A percentile compares a stretch with the other conserved stretches of the same genome.
These are phyloP conservation scores for Lasiosphaeris hirsuta DNA, from an alignment of 495 filamentous ascomycete species.

Conservation along the genomic window DNA sequence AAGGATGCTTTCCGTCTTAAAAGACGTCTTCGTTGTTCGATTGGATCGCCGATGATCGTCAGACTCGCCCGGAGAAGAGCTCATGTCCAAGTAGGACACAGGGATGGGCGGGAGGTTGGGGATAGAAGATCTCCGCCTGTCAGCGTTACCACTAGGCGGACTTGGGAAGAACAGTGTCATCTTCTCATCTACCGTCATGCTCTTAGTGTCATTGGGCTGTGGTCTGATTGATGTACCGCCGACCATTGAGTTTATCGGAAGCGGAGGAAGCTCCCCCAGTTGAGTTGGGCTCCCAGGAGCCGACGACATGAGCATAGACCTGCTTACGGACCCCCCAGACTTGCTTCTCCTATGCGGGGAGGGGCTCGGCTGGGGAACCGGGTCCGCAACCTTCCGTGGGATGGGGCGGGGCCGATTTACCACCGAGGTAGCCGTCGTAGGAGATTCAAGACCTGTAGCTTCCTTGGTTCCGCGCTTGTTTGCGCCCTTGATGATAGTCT, in stretches of 20 bases:
- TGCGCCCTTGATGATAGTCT: slow-evolving; percentile 43
- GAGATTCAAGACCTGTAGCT: slow-evolving; percentile 12
- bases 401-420: slow-evolving; percentile 53
- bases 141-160: slow-evolving; percentile 32
- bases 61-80: slow-evolving; percentile 16
- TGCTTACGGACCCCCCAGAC: slow-evolving; percentile 40
- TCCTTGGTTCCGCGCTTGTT: slow-evolving; percentile 26
- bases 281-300: slow-evolving; percentile 47
- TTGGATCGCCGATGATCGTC: slow-evolving; percentile 24
- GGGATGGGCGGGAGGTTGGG: slow-evolving; percentile 44
- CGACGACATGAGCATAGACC: slow-evolving; percentile 38
- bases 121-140: slow-evolving; percentile 37
- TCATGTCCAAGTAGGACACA: slow-evolving; percentile 22
- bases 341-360: slow-evolving; percentile 40
- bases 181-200: slow-evolving; percentile 55
- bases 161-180: slow-evolving; percentile 46
- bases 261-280: slow-evolving; percentile 32
- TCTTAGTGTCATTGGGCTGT: slow-evolving; percentile 47
- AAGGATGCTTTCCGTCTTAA: slow-evolving; percentile 36
- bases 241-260: slow-evolving; percentile 40
- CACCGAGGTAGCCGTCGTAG: slow-evolving; percentile 34
- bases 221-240: slow-evolving; percentile 29
- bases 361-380: slow-evolving; percentile 27
- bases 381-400: slow-evolving; percentile 43
- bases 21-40: slow-evolving; percentile 31